Evolutionary conservation across 208 protist species (phyloP).

Genomic region (Wallacemonas sp.): DNA sequence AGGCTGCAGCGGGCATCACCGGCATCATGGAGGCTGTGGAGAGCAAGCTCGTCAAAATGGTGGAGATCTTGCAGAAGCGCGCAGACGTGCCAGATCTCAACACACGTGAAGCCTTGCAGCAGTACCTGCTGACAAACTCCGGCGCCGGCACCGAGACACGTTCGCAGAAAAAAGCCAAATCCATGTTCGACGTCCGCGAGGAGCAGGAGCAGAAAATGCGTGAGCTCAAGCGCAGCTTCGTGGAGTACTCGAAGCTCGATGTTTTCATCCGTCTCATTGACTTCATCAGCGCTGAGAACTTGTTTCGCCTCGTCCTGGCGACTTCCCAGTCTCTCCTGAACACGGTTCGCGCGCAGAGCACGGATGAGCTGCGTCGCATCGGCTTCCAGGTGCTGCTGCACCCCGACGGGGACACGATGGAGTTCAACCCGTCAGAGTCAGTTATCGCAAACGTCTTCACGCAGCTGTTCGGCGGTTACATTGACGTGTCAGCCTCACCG

Average conservation of each 20-base stretch:
- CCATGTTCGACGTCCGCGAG: conserved; percentile 90
- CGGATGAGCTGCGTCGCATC: conserved; percentile 70
- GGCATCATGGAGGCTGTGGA: conserved; percentile 82
- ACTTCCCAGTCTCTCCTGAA: conserved; percentile 73
- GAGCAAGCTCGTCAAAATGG: conserved; percentile 78
- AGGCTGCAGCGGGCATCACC: conserved; percentile 51
- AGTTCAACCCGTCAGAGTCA: conserved; percentile 75
- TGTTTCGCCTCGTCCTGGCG: conserved; percentile 72
- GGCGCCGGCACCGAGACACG: conserved; percentile 40
- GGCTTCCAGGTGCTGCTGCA: conserved; percentile 89
- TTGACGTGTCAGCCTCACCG: conserved; percentile 51
- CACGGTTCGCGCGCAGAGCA: conserved; percentile 58
- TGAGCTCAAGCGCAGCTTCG: conserved; percentile 91
- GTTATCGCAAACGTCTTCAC: conserved; percentile 57
- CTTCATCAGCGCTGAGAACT: conserved; percentile 81
- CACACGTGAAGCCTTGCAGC: conserved; percentile 88
- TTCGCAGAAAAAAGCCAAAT: conserved; percentile 80
- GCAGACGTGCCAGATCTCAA: conserved; percentile 93
- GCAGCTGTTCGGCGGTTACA: conserved; percentile 69
- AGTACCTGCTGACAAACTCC: conserved; percentile 88
- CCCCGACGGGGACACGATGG: conserved; percentile 59
- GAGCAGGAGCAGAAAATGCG: conserved; percentile 85
- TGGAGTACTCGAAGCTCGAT: conserved; percentile 90
- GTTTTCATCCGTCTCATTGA: conserved; percentile 91
- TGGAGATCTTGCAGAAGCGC: conserved; percentile 72